These are phyloP conservation scores for Erythrophleum fordii DNA, from an alignment of 306 rosid genomes.

Conservation along the genomic window DNA sequence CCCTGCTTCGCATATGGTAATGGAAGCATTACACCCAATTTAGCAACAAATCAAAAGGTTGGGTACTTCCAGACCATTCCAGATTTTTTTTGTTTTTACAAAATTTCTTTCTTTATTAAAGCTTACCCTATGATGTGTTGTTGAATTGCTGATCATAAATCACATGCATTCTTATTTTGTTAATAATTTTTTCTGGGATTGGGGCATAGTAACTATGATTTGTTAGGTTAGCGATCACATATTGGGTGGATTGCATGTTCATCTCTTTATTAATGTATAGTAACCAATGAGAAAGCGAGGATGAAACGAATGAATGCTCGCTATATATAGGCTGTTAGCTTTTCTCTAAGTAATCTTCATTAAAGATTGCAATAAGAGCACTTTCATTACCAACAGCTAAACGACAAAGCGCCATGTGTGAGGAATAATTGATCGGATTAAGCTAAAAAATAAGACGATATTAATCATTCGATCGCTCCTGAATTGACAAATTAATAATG, in stretches of 20 bases:
- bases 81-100: background rate
- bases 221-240: constrained; percentile 42
- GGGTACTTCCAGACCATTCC: background rate
- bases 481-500: constrained; percentile 3
- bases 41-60: constrained; percentile 27
- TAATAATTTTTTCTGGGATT: constrained; percentile 29
- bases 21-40: constrained; percentile 28
- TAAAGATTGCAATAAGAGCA: constrained; percentile 36
- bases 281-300: background rate
- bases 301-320: constrained; percentile 1
- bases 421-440: constrained; percentile 29
- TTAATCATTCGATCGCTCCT: constrained; percentile 30
- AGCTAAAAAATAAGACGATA: constrained; percentile 16
- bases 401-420: constrained; percentile 35
- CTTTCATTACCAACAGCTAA: constrained; percentile 44
- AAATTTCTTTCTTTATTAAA: background rate
- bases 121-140: constrained; percentile 26
- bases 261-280: background rate
- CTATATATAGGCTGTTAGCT: constrained; percentile 30
- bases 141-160: constrained; percentile 36
- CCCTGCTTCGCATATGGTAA: constrained; percentile 39
- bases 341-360: constrained; percentile 7
- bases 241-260: constrained; percentile 47
- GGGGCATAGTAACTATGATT: constrained; percentile 27
- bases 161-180: constrained; percentile 40